Conservation (phyloP, 352 stramenopile species). For the Phytophthora constricta region DNA sequence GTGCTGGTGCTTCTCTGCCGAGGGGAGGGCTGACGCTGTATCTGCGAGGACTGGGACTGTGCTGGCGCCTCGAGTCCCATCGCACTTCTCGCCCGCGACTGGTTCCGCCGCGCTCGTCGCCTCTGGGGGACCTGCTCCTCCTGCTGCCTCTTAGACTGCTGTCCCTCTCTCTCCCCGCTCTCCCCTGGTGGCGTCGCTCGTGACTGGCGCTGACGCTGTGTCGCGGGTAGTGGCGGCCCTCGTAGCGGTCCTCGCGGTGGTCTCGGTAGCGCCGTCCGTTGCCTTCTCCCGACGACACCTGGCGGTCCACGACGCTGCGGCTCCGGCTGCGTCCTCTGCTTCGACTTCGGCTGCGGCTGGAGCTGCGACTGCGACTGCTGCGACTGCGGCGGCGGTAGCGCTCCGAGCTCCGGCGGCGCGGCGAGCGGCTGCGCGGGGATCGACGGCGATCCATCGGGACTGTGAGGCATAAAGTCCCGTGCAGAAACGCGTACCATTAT, state of each 20-base stretch:
- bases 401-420: slow-evolving; percentile 22
- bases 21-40: background rate
- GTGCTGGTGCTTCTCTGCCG: background rate
- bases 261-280: background rate
- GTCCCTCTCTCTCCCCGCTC: slow-evolving; percentile 7
- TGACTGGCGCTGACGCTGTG: slow-evolving; percentile 31
- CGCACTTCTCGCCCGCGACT: slow-evolving; percentile 4
- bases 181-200: slow-evolving; percentile 12
- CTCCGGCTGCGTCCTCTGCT: slow-evolving; percentile 21
- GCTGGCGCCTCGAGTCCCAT: slow-evolving; percentile 14
- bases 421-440: slow-evolving; percentile 36
- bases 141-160: slow-evolving; percentile 3
- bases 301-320: slow-evolving; percentile 13
- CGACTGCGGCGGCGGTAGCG: slow-evolving; percentile 22
- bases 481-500: slow-evolving; percentile 5
- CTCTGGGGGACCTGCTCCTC: slow-evolving; percentile 23
- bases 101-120: slow-evolving; percentile 11
- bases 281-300: background rate
- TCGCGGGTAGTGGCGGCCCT: slow-evolving; percentile 6
- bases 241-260: slow-evolving; percentile 1
- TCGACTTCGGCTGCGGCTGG: slow-evolving; percentile 22
- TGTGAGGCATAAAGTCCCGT: background rate
- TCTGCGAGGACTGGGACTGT: slow-evolving; percentile 13
- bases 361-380: slow-evolving; percentile 25
- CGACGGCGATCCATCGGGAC: slow-evolving; percentile 33